phyloP scores from a whole-genome alignment of 768 basidiomycete genomes.

The Galerina sulciceps region DNA sequence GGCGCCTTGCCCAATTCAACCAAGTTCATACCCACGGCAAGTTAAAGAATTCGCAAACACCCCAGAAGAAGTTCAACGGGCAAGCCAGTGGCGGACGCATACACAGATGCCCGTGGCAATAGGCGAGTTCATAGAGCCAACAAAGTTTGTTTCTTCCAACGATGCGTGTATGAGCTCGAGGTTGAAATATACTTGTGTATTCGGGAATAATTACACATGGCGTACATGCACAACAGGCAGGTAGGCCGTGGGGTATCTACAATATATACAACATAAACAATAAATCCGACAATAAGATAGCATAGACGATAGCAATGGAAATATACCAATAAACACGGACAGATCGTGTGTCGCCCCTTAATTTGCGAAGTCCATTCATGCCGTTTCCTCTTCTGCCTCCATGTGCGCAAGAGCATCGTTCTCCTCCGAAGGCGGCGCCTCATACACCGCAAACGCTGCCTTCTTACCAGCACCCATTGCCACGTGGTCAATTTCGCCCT shows the following conservation, averaged over 20 bases:
- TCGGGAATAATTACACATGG: not conserved
- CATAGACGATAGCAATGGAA: not conserved
- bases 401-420: constrained; percentile 74
- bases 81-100: not conserved
- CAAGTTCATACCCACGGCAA: not conserved
- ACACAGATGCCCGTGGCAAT: not conserved
- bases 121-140: too few relatives aligned
- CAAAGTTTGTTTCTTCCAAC: not conserved
- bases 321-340: not conserved
- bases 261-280: not conserved
- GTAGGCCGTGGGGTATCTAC: not conserved
- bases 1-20: too few relatives aligned
- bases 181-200: too few relatives aligned
- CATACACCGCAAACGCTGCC: constrained; percentile 79
- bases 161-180: too few relatives aligned
- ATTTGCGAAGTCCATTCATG: not conserved
- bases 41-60: not conserved
- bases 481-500: constrained; percentile 9
- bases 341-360: too few relatives aligned
- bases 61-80: not conserved
- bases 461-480: constrained; percentile 36
- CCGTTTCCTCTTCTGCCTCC: constrained; percentile 51
- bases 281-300: not conserved
- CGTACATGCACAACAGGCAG: not conserved
- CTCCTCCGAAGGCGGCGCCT: constrained; percentile 61